These are phyloP conservation scores for Sporothrix schenckii DNA, from an alignment of 2,329 filamentous ascomycete species.

Conservation along the genomic window DNA sequence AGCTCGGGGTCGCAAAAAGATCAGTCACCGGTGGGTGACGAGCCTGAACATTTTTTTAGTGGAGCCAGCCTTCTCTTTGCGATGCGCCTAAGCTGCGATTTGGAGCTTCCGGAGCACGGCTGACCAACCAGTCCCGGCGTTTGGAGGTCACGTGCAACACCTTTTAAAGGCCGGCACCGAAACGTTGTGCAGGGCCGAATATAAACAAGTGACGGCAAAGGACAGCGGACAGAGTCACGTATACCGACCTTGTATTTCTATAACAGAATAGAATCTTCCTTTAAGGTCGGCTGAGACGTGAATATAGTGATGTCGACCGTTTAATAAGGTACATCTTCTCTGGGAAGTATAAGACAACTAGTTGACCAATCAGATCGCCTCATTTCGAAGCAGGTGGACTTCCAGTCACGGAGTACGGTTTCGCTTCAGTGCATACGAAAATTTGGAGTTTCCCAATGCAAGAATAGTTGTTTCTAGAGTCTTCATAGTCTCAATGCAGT, in stretches of 20 bases:
- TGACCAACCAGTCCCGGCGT: conserved; percentile 23
- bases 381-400: neutral
- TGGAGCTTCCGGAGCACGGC: conserved; percentile 19
- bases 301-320: neutral
- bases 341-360: neutral
- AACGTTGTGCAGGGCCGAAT: neutral
- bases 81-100: conserved; percentile 15
- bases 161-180: neutral
- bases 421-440: too few species aligned
- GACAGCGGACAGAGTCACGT: too few species aligned
- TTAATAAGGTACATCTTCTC: neutral
- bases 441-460: too few species aligned
- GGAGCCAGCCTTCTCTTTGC: conserved; percentile 20
- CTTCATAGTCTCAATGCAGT: neutral
- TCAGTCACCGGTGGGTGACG: conserved; percentile 29
- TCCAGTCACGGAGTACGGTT: neutral
- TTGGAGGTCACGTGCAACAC: neutral
- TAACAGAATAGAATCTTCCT: neutral
- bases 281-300: neutral
- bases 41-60: conserved; percentile 31
- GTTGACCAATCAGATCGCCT: neutral
- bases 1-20: neutral
- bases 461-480: neutral
- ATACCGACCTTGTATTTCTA: neutral
- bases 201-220: neutral